Evolutionary conservation across 2,329 filamentous ascomycete genomes (phyloP).

Genomic region (Neonectria sp.): DNA sequence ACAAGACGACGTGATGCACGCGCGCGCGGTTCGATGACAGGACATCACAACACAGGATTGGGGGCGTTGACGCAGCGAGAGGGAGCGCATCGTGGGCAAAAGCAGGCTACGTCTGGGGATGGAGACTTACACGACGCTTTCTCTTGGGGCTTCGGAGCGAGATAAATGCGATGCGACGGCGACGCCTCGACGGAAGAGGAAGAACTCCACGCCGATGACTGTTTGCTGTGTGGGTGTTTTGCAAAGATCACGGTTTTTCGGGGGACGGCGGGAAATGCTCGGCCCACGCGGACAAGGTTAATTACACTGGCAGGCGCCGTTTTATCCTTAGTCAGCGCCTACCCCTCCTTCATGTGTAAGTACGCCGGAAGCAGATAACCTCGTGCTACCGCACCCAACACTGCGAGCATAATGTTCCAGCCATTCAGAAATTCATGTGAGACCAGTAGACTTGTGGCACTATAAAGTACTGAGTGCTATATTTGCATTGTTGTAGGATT

Average conservation of each 20-base stretch:
- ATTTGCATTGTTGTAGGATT: too few relatives aligned
- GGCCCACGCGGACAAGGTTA: conserved; percentile 19
- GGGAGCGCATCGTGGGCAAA: conserved; percentile 26
- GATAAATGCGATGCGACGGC: conserved; percentile 61
- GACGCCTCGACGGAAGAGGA: conserved; percentile 61
- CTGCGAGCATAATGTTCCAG: not conserved
- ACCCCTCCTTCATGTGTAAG: not conserved
- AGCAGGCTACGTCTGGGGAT: conserved; percentile 39
- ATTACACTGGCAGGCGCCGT: too few relatives aligned
- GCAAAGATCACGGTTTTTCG: conserved; percentile 54
- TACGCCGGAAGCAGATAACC: too few relatives aligned
- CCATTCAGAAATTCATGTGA: too few relatives aligned
- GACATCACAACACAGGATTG: conserved; percentile 34
- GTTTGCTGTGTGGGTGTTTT: conserved; percentile 53
- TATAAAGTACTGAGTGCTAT: too few relatives aligned
- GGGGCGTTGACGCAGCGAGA: conserved; percentile 30
- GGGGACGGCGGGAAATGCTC: conserved; percentile 45
- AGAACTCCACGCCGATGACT: conserved; percentile 59
- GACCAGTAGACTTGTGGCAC: too few relatives aligned
- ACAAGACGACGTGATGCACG: conserved; percentile 38
- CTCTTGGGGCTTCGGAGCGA: conserved; percentile 57
- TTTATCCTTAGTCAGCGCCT: conserved; percentile 33
- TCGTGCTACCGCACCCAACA: too few relatives aligned
- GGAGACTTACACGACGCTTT: conserved; percentile 54
- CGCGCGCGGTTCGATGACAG: conserved; percentile 29